Evolutionary conservation across 768 basidiomycete genomes (phyloP).

Genomic region (Chiua virens): DNA sequence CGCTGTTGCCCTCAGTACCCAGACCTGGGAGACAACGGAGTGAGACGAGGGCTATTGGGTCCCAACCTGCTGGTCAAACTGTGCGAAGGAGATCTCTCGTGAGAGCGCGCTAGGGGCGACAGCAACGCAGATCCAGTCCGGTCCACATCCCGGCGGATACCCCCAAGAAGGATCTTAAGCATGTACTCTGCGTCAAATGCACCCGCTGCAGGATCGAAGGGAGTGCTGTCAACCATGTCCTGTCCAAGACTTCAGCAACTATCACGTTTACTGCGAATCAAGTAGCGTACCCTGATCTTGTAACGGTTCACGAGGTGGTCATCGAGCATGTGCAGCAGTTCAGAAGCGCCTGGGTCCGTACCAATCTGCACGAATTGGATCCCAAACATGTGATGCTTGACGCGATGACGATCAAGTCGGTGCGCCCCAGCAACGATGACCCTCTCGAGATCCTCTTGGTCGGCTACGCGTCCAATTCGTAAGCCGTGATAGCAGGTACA

Average conservation of each 20-base stretch:
- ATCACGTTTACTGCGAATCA: not conserved
- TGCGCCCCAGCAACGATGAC: slow-evolving; percentile 39
- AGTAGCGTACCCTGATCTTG: slow-evolving; percentile 29
- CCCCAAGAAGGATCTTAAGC: slow-evolving; percentile 34
- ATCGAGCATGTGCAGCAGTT: slow-evolving; percentile 40
- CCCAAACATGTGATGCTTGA: slow-evolving; percentile 41
- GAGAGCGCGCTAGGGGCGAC: slow-evolving; percentile 2
- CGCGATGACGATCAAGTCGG: slow-evolving; percentile 36
- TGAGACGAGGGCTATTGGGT: slow-evolving; percentile 11
- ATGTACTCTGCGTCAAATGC: slow-evolving; percentile 35
- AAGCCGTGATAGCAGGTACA: not conserved
- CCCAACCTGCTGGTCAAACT: slow-evolving; percentile 8
- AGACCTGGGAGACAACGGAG: slow-evolving; percentile 3
- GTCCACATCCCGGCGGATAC: slow-evolving; percentile 21
- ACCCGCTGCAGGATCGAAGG: slow-evolving; percentile 33
- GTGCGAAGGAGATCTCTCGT: slow-evolving; percentile 14
- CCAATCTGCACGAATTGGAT: slow-evolving; percentile 51
- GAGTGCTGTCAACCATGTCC: slow-evolving; percentile 50
- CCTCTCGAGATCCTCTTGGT: slow-evolving; percentile 24
- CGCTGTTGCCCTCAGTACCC: slow-evolving; percentile 8
- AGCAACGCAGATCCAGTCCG: slow-evolving; percentile 8
- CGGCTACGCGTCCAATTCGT: slow-evolving; percentile 19
- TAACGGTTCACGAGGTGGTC: slow-evolving; percentile 34
- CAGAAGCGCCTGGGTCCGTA: slow-evolving; percentile 35
- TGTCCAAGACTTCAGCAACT: slow-evolving; percentile 13